Evolutionary conservation across 75 land plant species (phyloP).

Genomic region (Sequoiadendron giganteum): DNA sequence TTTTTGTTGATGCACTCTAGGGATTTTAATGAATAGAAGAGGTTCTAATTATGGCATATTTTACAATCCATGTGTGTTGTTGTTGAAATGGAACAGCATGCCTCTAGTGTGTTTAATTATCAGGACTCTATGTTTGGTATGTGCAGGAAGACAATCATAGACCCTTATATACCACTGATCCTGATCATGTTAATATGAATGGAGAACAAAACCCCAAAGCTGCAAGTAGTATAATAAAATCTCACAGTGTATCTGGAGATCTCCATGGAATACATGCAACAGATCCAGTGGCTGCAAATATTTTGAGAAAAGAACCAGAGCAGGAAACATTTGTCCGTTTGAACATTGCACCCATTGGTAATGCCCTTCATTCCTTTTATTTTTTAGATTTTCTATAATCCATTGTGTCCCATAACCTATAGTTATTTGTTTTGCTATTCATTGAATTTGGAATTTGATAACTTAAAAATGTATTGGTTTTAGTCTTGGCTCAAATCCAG

Average conservation of each 20-base stretch:
- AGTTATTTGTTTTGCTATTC: neutral
- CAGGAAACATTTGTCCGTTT: constrained; percentile 89
- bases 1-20: neutral
- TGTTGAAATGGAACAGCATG: neutral
- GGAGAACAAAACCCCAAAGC: constrained; percentile 41
- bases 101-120: neutral
- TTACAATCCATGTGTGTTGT: neutral
- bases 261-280: constrained; percentile 90
- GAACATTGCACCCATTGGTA: constrained; percentile 79
- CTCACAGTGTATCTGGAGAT: constrained; percentile 92
- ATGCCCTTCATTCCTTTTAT: constrained; percentile 8
- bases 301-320: constrained; percentile 96
- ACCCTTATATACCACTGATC: constrained; percentile 16
- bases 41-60: neutral
- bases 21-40: neutral
- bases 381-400: neutral
- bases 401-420: neutral
- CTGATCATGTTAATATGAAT: constrained; percentile 31
- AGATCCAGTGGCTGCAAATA: constrained; percentile 98
- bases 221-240: constrained; percentile 65
- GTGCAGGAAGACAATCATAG: constrained; percentile 26
- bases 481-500: neutral
- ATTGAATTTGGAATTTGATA: neutral
- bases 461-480: neutral
- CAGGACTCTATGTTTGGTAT: neutral